Evolutionary conservation across 495 filamentous ascomycete species (phyloP).

Genomic region (Daldinia bambusicola): DNA sequence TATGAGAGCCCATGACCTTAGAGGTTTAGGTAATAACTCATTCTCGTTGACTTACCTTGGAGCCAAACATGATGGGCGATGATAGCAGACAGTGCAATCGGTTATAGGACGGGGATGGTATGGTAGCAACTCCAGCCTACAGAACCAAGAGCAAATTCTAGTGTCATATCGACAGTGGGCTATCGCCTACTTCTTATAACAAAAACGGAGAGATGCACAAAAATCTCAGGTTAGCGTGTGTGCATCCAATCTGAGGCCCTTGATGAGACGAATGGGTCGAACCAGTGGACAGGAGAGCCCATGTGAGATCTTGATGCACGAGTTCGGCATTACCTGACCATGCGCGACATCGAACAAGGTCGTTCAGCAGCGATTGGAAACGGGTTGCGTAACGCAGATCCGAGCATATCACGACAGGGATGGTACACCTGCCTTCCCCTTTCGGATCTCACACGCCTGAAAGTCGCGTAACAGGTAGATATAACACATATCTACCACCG

Average conservation of each 20-base stretch:
- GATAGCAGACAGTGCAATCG: not conserved
- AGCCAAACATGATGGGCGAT: conserved; percentile 43
- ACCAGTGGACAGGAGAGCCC: conserved; percentile 24
- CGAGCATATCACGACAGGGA: not conserved
- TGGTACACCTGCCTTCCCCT: conserved; percentile 31
- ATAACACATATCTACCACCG: not conserved
- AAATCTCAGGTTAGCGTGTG: conserved; percentile 25
- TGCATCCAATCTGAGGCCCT: conserved; percentile 29
- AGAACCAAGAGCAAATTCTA: not conserved
- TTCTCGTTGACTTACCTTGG: conserved; percentile 35
- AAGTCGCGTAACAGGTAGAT: not conserved
- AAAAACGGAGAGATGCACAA: not conserved
- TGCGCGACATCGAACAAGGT: conserved; percentile 21
- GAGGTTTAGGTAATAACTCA: conserved; percentile 2
- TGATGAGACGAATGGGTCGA: conserved; percentile 21
- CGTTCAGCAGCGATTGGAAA: not conserved
- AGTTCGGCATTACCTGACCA: conserved; percentile 22
- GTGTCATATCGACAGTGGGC: not conserved
- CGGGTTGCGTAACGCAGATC: conserved; percentile 5
- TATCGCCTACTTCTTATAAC: conserved; percentile 23
- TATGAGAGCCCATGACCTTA: not conserved
- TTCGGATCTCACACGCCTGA: conserved; percentile 20
- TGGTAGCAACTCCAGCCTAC: conserved; percentile 4
- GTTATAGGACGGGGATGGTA: not conserved
- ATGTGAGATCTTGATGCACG: conserved; percentile 25